phyloP scores from a whole-genome alignment of 768 basidiomycete species.

The Suillus fuscotomentosus region DNA sequence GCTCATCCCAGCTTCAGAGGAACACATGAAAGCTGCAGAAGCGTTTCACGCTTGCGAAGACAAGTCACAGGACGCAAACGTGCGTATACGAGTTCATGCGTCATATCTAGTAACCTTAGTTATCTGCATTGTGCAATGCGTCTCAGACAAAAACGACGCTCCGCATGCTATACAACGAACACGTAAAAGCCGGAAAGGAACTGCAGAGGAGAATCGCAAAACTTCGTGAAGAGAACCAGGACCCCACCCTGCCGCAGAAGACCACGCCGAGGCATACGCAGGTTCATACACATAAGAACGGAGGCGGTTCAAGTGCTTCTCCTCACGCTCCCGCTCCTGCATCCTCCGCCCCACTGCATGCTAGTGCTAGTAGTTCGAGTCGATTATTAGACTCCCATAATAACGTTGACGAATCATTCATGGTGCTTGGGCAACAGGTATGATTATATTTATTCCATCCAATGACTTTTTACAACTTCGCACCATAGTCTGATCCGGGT shows the following conservation, averaged over 20 bases:
- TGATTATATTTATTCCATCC: conserved; percentile 23
- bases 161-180: conserved; percentile 72
- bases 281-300: conserved; percentile 21
- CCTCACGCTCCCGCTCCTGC: conserved; percentile 28
- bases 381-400: conserved; percentile 50
- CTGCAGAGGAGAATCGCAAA: conserved; percentile 70
- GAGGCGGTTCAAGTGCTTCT: conserved; percentile 16
- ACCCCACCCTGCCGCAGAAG: conserved; percentile 73
- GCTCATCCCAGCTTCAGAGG: conserved; percentile 68
- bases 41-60: conserved; percentile 74
- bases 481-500: conserved; percentile 67
- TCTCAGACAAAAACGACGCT: conserved; percentile 74
- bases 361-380: conserved; percentile 34
- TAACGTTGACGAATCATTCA: conserved; percentile 84
- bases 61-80: conserved; percentile 70
- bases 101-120: conserved; percentile 4
- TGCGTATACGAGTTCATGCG: conserved; percentile 32
- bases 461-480: conserved; percentile 6
- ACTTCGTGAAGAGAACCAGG: conserved; percentile 72
- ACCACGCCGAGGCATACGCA: conserved; percentile 25
- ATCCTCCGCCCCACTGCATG: conserved; percentile 47
- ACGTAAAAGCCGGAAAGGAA: conserved; percentile 68
- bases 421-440: conserved; percentile 81
- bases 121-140: conserved; percentile 11
- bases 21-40: conserved; percentile 74